Conservation (phyloP, 208 protist species). For the Crithidia expoeki region DNA sequence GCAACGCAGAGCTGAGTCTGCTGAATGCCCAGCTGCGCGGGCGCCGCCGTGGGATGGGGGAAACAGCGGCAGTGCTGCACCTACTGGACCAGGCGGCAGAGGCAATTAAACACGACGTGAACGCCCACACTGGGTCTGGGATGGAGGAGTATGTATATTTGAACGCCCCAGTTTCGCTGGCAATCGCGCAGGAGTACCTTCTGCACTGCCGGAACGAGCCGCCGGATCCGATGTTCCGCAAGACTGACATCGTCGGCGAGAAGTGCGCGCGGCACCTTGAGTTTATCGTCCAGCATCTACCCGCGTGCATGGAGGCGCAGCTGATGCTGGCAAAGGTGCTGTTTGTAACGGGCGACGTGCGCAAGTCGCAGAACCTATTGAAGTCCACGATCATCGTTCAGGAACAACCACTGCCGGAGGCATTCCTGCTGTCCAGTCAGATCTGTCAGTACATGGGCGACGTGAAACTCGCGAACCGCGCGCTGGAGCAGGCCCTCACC, state of each 20-base stretch:
- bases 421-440: constrained; percentile 91
- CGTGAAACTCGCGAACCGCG: constrained; percentile 67
- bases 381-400: constrained; percentile 66
- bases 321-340: constrained; percentile 84
- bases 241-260: constrained; percentile 66
- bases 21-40: constrained; percentile 86
- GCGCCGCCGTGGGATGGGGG: constrained; percentile 64
- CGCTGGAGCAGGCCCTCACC: constrained; percentile 92
- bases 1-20: constrained; percentile 77
- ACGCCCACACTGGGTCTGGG: constrained; percentile 23
- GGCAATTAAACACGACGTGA: constrained; percentile 65
- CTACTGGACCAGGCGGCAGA: constrained; percentile 84
- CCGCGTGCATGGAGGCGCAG: constrained; percentile 88
- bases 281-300: constrained; percentile 76
- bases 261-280: constrained; percentile 79
- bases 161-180: constrained; percentile 65
- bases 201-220: constrained; percentile 90
- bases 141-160: constrained; percentile 78
- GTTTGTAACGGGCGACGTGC: constrained; percentile 85
- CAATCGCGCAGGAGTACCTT: constrained; percentile 85
- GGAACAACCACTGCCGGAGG: constrained; percentile 80
- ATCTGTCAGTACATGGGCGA: constrained; percentile 89
- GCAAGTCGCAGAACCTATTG: constrained; percentile 72
- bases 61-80: constrained; percentile 62
- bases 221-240: constrained; percentile 63